Percentiles rank a stretch among this genome's conserved stretches.
Conservation (phyloP, 2,329 filamentous ascomycete genomes). For the Monosporascus sp. region DNA sequence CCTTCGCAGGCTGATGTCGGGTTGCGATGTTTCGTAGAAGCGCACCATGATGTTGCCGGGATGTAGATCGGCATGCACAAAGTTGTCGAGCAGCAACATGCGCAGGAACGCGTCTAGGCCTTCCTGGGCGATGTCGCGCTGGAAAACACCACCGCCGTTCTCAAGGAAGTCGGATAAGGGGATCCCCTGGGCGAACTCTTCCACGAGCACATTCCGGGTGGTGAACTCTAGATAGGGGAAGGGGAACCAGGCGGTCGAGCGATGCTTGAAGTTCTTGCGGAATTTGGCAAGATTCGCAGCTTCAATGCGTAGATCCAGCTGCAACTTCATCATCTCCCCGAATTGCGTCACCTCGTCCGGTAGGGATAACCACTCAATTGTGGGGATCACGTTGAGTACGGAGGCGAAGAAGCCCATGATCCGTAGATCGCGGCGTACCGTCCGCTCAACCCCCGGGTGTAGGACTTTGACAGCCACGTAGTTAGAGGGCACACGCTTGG, state of each 20-base stretch:
- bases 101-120: conserved; percentile 92
- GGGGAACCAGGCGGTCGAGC: conserved; percentile 94
- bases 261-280: conserved; percentile 81
- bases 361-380: conserved; percentile 94
- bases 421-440: conserved; percentile 80
- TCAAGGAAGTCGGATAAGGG: conserved; percentile 86
- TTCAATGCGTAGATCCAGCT: conserved; percentile 92
- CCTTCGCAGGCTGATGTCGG: conserved; percentile 54
- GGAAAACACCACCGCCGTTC: conserved; percentile 86
- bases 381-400: conserved; percentile 79
- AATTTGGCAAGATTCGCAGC: conserved; percentile 85
- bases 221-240: conserved; percentile 91
- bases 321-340: conserved; percentile 98
- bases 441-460: conserved; percentile 85
- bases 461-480: conserved; percentile 96
- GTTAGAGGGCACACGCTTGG: conserved; percentile 77
- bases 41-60: conserved; percentile 99
- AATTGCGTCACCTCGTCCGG: conserved; percentile 93
- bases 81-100: conserved; percentile 97
- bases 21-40: conserved; percentile 79
- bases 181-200: conserved; percentile 94
- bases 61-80: conserved; percentile 92
- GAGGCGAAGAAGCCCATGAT: conserved; percentile 94
- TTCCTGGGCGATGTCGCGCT: conserved; percentile 90
- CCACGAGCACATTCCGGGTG: conserved; percentile 85